Percentiles rank a stretch among this genome's conserved stretches.
Evolutionary conservation across 1,139 yeast species (phyloP).

Genomic region (Torulaspora globosa): DNA sequence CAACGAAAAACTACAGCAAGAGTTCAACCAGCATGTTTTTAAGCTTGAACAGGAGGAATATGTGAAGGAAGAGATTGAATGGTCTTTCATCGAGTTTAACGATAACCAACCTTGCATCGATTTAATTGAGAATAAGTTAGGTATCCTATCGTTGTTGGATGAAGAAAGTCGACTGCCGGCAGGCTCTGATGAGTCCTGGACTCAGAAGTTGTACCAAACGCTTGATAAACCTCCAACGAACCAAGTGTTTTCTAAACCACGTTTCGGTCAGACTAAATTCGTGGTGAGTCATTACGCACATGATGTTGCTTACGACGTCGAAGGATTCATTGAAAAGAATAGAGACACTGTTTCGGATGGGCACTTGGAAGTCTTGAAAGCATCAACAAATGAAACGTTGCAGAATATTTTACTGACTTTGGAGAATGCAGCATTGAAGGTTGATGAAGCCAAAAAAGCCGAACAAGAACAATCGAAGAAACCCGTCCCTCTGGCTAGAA

Average conservation of each 20-base stretch:
- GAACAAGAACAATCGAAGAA: conserved; percentile 38
- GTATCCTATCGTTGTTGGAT: conserved; percentile 82
- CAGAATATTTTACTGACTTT: conserved; percentile 59
- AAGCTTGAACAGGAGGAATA: conserved; percentile 96
- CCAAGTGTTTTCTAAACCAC: conserved; percentile 83
- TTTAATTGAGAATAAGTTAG: conserved; percentile 83
- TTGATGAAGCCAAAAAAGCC: conserved; percentile 42
- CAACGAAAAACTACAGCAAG: conserved; percentile 95
- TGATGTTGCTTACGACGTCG: conserved; percentile 88
- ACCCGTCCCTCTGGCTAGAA: conserved; percentile 36
- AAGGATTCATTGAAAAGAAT: conserved; percentile 94
- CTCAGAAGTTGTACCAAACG: conserved; percentile 82
- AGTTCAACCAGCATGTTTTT: conserved; percentile 95
- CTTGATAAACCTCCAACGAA: conserved; percentile 75
- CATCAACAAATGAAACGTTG: conserved; percentile 62
- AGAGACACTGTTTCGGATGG: conserved; percentile 98
- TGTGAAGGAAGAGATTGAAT: conserved; percentile 84
- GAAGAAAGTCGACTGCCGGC: conserved; percentile 95
- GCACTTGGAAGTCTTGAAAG: conserved; percentile 76
- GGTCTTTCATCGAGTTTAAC: conserved; percentile 94
- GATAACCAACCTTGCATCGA: conserved; percentile 98
- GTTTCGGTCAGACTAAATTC: conserved; percentile 89
- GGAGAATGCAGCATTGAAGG: conserved; percentile 55
- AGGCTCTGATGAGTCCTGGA: conserved; percentile 91
- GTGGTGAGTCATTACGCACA: conserved; percentile 91